Conservation (phyloP, 371 early-diverging fungal genomes). For the Saksenaea oblongispora region DNA sequence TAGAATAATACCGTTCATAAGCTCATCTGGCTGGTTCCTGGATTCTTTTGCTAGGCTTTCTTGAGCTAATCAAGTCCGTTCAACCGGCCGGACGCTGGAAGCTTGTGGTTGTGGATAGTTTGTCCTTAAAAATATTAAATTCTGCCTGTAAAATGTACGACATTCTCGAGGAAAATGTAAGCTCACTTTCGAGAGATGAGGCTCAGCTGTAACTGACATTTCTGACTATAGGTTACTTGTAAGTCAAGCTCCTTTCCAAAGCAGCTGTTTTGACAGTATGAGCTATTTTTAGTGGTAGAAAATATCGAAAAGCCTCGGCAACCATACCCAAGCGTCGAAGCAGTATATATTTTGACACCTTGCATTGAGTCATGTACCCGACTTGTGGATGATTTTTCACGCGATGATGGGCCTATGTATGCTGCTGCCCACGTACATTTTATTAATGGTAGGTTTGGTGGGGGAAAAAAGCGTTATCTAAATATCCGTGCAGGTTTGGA, state of each 20-base stretch:
- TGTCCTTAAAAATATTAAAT: conserved; percentile 82
- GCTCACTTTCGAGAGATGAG: conserved; percentile 41
- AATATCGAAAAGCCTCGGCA: conserved; percentile 79
- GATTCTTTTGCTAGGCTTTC: conserved; percentile 52
- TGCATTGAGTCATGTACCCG: conserved; percentile 72
- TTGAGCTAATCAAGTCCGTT: conserved; percentile 70
- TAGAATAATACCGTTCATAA: background rate
- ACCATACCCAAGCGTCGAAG: conserved; percentile 86
- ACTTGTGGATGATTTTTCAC: conserved; percentile 82
- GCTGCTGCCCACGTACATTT: conserved; percentile 82
- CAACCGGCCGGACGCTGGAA: conserved; percentile 81
- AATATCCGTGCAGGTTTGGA: conserved; percentile 36
- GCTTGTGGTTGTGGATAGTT: conserved; percentile 87
- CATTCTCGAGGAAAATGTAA: conserved; percentile 93
- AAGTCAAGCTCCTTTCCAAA: conserved; percentile 7
- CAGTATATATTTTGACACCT: conserved; percentile 90
- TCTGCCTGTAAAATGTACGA: conserved; percentile 91
- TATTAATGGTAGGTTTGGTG: conserved; percentile 58
- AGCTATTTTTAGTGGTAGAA: conserved; percentile 47
- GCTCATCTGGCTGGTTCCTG: background rate
- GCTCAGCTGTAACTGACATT: conserved; percentile 3
- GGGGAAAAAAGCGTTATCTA: background rate
- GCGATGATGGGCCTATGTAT: conserved; percentile 62
- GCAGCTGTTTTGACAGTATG: background rate
- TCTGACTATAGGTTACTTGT: conserved; percentile 33